These are phyloP conservation scores for Phytophthora fragariaefolia DNA, from an alignment of 352 stramenopile genomes.

Conservation along the genomic window DNA sequence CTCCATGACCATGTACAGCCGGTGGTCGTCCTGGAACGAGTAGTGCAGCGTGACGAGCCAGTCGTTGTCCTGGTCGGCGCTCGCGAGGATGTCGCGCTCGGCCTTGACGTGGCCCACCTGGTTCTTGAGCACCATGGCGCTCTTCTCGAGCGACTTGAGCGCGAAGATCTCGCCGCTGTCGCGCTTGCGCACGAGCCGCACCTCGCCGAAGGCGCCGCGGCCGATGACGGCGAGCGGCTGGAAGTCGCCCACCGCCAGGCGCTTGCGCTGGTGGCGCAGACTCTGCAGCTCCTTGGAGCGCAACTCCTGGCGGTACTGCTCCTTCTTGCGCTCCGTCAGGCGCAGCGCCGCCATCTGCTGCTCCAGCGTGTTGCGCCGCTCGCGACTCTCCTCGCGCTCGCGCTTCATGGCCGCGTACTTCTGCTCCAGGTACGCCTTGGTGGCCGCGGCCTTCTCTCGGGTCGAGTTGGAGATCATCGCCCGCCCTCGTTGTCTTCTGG, in stretches of 20 bases:
- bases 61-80: slow-evolving; percentile 95
- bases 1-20: slow-evolving; percentile 98
- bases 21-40: slow-evolving; percentile 95
- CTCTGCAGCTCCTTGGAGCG: slow-evolving; percentile 78
- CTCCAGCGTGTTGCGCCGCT: slow-evolving; percentile 80
- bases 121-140: slow-evolving; percentile 92
- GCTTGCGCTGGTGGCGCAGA: slow-evolving; percentile 85
- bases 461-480: slow-evolving; percentile 85
- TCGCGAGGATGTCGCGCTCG: slow-evolving; percentile 96
- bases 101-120: slow-evolving; percentile 97
- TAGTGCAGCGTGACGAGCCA: slow-evolving; percentile 98
- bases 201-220: slow-evolving; percentile 98
- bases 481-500: neutral
- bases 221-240: slow-evolving; percentile 97
- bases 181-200: slow-evolving; percentile 89
- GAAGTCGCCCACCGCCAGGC: slow-evolving; percentile 94
- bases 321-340: slow-evolving; percentile 77
- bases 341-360: slow-evolving; percentile 85
- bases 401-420: slow-evolving; percentile 92
- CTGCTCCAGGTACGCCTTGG: slow-evolving; percentile 89
- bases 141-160: slow-evolving; percentile 94
- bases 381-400: slow-evolving; percentile 82
- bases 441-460: slow-evolving; percentile 87
- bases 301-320: slow-evolving; percentile 84
- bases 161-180: slow-evolving; percentile 90